Base-by-base conservation (phyloP, 306 rosid genomes). In the Spatholobus suberectus region DNA sequence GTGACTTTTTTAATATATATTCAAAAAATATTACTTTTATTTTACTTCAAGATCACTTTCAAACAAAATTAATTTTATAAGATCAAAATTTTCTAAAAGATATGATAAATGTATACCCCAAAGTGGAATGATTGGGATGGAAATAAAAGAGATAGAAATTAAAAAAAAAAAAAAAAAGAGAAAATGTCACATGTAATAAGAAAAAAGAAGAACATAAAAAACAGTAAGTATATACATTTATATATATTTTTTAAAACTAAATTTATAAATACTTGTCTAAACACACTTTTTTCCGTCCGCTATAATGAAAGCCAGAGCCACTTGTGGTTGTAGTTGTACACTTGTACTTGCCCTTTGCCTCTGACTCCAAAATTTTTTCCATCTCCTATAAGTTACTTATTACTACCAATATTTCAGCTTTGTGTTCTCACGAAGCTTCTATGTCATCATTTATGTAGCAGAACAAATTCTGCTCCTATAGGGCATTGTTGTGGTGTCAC, bases 391-490 rank as follows among this genome's bases (percentile, higher is more conserved):
- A 67, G 73, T 69, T 69, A 41, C 72, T 34, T 26, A 5, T 37
- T 66, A 37, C 74, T 12, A 41, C 62, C 76, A 43, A 69, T 70
- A 13, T 41, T 38, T 8, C 71, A 65, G 61, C 68, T 76, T 54
- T 76, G 43, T 43, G 24, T 55, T 52, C 20, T 17, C 75, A 76
- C 44, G 73, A 76, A 82, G 80, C 80, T 77, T 80, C 71, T 15
- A 17, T 35, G 57, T 74, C 66, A 75, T 83, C 77, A 58, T 80
- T 68, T 47, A 23, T 37, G 47, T 17, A 70, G 70, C 74, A 77
- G 65, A 81, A 37, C 38, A 52, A 74, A 58, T 11, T 77, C 34
- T 57, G 71, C 26, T 47, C 29, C 73, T 66, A 18, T 54, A 32
- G 44, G 70, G 43, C 44, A 67, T 23, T 34, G 38, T 74, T 44